These are phyloP conservation scores for Ophiostoma ips DNA, from an alignment of 2,329 filamentous ascomycete genomes.

Conservation along the genomic window DNA sequence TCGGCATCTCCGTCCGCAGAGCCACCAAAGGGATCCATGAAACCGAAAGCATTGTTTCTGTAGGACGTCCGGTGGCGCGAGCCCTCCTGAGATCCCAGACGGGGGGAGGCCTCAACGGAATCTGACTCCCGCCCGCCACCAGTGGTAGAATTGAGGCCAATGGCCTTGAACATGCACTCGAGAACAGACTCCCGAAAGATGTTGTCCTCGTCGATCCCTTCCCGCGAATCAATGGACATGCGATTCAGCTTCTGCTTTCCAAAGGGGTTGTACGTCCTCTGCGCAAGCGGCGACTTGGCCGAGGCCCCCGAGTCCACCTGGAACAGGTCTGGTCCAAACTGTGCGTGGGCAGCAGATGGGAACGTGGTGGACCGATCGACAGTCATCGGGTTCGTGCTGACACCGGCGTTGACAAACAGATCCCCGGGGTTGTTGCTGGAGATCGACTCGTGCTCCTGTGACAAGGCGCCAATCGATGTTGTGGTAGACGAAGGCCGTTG, in stretches of 20 bases:
- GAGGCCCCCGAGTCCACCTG: conserved; percentile 16
- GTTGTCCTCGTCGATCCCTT: conserved; percentile 75
- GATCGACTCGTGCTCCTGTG: conserved; percentile 27
- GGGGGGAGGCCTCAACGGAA: conserved; percentile 75
- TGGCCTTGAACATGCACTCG: conserved; percentile 89
- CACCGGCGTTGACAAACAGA: conserved; percentile 48
- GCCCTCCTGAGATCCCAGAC: conserved; percentile 71
- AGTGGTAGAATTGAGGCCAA: conserved; percentile 62
- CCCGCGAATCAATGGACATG: conserved; percentile 51
- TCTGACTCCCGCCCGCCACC: conserved; percentile 51
- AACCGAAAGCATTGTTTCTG: conserved; percentile 72
- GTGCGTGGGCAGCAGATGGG: conserved; percentile 10
- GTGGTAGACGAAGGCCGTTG: conserved; percentile 31
- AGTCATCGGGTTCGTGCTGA: conserved; percentile 33
- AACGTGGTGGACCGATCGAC: conserved; percentile 29
- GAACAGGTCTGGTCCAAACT: conserved; percentile 16
- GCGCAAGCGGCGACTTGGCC: conserved; percentile 30
- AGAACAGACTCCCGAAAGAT: conserved; percentile 81
- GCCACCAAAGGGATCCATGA: conserved; percentile 72
- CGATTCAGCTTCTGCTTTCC: conserved; percentile 35
- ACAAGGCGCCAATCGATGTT: conserved; percentile 25
- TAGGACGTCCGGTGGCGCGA: conserved; percentile 67
- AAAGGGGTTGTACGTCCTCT: conserved; percentile 42
- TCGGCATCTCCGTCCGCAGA: conserved; percentile 74
- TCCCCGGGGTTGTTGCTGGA: conserved; percentile 58